Base-by-base conservation (phyloP, 1,284 basidiomycete species). In the Cutaneotrichosporon daszewskae region DNA sequence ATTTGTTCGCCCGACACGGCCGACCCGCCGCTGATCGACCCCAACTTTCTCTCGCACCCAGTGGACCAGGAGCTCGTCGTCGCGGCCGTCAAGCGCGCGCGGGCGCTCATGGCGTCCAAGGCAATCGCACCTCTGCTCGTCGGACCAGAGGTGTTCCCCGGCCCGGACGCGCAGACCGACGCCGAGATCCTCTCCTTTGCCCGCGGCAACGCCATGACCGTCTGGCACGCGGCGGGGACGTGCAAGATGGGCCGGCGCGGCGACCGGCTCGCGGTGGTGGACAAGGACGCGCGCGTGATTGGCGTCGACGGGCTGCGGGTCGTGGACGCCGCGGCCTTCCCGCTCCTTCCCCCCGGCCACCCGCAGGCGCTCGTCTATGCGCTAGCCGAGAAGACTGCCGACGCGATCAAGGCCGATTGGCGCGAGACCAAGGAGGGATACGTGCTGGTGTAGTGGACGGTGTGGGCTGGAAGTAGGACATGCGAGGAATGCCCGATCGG, bases 211-310 rank as follows among this genome's bases (percentile, higher is more conserved):
- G 43, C 56, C 27, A 29, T 47, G 18, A 64, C 48, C 43, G 68
- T 49, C 47, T 66, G 53, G 51, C 69, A 69, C 62, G 80, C 80
- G 5, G 72, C 83, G 32, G 80, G 77, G 0, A 82, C 80, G 0
- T 75, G 75, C 2, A 69, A 79, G 4, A 82, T 84, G 80, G 80
- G n/a, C n/a, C n/a, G 80, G 76, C 68, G 65, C 29, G 69, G 74
- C 25, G 72, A 71, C 3, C 69, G 79, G 4, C 82, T 81, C 23
- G 82, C 81, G 58, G 65, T 60, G 49, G 74, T 72, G 7, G 72
- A 71, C 51, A 76, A 75, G 18, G 74, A 75, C 41, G 59, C 62
- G 51, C 52, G 48, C 20, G 51, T 68, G 12, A 64, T 68, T 40
- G 64, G 64, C 24, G 52, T 76, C 27, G 60, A 71, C 28, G 75